These are phyloP conservation scores for Aspergillus ochraceus DNA, from an alignment of 2,329 filamentous ascomycete genomes.

Conservation along the genomic window DNA sequence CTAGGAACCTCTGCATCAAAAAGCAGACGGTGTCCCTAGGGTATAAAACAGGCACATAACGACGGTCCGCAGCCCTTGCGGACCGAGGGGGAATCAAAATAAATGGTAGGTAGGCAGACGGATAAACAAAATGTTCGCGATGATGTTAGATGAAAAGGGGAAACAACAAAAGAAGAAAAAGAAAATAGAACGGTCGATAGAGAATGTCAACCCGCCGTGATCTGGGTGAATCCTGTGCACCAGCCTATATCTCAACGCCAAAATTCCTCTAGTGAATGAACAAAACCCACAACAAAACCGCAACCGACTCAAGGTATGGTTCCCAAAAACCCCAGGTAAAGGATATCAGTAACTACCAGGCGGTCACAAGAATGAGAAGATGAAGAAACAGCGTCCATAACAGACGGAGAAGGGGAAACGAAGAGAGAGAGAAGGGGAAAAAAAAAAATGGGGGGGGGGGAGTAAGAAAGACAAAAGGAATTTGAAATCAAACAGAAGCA, in stretches of 20 bases:
- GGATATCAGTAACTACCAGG: no score
- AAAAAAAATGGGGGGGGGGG: background rate
- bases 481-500: background rate
- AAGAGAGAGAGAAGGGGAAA: background rate
- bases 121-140: slow-evolving; percentile 3
- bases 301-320: background rate
- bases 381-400: background rate
- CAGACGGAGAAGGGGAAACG: background rate
- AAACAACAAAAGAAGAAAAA: background rate
- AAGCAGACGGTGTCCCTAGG: slow-evolving; percentile 17
- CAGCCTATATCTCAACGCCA: slow-evolving; percentile 28
- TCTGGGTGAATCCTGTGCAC: slow-evolving; percentile 5
- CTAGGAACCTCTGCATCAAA: background rate
- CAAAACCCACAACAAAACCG: background rate
- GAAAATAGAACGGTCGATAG: slow-evolving; percentile 1
- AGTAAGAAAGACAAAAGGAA: background rate
- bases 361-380: background rate
- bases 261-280: slow-evolving; percentile 17
- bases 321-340: background rate
- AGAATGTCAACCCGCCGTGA: slow-evolving; percentile 11
- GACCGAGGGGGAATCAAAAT: slow-evolving; percentile 10
- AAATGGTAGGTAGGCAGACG: background rate
- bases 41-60: slow-evolving; percentile 24
- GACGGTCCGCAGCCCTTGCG: slow-evolving; percentile 2
- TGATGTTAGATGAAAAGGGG: background rate